A percentile compares a stretch with the other conserved stretches of the same genome.
phyloP scores from a whole-genome alignment of 1,284 basidiomycete genomes.

The Ustilago trichophora region DNA sequence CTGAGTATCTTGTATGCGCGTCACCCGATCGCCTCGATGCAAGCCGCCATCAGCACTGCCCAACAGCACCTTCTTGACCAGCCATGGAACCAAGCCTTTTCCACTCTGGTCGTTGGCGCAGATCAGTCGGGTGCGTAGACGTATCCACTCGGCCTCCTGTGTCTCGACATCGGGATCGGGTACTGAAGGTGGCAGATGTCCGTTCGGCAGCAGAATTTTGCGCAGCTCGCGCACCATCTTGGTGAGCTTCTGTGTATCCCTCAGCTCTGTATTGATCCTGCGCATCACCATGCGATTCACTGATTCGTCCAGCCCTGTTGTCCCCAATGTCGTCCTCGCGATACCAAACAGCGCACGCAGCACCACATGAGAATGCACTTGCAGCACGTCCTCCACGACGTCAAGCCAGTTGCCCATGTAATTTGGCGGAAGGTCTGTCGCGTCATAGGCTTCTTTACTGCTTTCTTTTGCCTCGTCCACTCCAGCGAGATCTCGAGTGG shows the following conservation, averaged over 20 bases:
- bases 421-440: constrained; percentile 6
- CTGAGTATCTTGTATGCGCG: constrained; percentile 6
- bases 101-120: background rate
- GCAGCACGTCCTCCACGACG: constrained; percentile 22
- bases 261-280: constrained; percentile 14
- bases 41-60: constrained; percentile 14
- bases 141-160: constrained; percentile 36
- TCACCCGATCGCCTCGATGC: constrained; percentile 3
- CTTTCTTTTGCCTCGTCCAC: background rate
- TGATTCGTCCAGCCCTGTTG: constrained; percentile 15
- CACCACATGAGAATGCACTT: constrained; percentile 9
- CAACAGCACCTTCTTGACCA: constrained; percentile 20
- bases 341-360: constrained; percentile 16
- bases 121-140: constrained; percentile 27
- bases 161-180: constrained; percentile 31
- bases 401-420: constrained; percentile 37
- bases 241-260: constrained; percentile 22
- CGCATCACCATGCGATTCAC: constrained; percentile 16
- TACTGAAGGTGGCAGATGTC: constrained; percentile 37
- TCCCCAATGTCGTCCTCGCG: constrained; percentile 8
- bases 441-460: background rate
- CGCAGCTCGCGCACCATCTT: constrained; percentile 19
- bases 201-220: constrained; percentile 28
- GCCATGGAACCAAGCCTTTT: constrained; percentile 3
- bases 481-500: background rate